A percentile compares a stretch with the other conserved stretches of the same genome.
These are phyloP conservation scores for Ustilago nuda DNA, from an alignment of 1,284 basidiomycete species.

Conservation along the genomic window DNA sequence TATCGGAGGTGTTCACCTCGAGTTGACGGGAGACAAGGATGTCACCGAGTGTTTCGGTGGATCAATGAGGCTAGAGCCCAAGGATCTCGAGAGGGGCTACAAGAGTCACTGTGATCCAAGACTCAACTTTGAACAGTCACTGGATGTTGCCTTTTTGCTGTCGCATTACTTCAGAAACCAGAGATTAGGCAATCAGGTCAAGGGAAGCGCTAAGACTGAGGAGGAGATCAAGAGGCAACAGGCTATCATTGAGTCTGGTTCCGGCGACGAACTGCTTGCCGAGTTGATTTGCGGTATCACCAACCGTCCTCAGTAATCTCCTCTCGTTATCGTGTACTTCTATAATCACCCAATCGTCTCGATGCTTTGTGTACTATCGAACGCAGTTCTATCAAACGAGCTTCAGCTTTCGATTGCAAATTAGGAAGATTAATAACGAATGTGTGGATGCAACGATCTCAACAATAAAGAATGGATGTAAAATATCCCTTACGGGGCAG, in stretches of 20 bases:
- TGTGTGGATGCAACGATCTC: neutral
- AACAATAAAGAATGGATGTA: neutral
- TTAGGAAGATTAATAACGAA: neutral
- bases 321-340: neutral
- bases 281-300: constrained; percentile 49
- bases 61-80: constrained; percentile 73
- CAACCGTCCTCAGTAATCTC: constrained; percentile 26
- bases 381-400: neutral
- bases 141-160: constrained; percentile 68
- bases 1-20: constrained; percentile 93
- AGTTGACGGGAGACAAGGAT: constrained; percentile 94
- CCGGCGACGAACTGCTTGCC: constrained; percentile 47
- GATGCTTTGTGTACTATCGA: neutral
- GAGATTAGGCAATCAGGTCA: constrained; percentile 37
- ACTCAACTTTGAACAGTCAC: constrained; percentile 74
- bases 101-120: constrained; percentile 68
- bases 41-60: constrained; percentile 78
- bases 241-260: constrained; percentile 45
- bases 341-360: neutral
- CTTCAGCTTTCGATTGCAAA: constrained; percentile 1
- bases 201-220: constrained; percentile 18
- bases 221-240: constrained; percentile 48
- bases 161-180: constrained; percentile 61
- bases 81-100: constrained; percentile 73
- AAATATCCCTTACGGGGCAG: neutral